Evolutionary conservation across 108 stramenopile species (phyloP), one percentile per base, ranked within the genome.

Genomic region (Pinguiococcus pyrenoidosus): DNA sequence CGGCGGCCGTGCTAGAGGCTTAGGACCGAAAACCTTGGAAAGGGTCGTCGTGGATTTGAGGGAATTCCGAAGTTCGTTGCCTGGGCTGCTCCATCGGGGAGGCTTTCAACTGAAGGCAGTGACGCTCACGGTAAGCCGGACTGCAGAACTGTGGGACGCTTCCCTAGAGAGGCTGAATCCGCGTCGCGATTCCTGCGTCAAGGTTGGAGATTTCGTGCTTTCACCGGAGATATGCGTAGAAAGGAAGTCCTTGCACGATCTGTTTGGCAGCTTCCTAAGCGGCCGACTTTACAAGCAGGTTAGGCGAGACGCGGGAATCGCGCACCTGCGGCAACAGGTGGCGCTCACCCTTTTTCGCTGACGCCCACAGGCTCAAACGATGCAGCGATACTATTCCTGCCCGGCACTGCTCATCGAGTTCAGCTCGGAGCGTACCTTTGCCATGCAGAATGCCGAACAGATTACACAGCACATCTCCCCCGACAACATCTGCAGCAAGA

Each of bases 181-280:
- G n/a, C n/a, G n/a, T n/a, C n/a, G n/a, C n/a, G n/a, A n/a, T n/a
- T n/a, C n/a, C n/a, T n/a, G n/a, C n/a, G n/a, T n/a, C n/a, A n/a
- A n/a, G n/a, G n/a, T n/a, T n/a, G n/a, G n/a, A n/a, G 96, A 98
- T 64, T 98, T 83, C 46, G 83, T 98, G 2, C 63, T 98, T 41
- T 79, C 89, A 49, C 92, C 87, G 48, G 87, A 93, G 13, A 79
- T 95, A 37, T 89, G 88, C 40, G 74, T 98, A 0, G 96, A 98
- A 57, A 59, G 96, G 32, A 98, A 98, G 71, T 79, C 80, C 45
- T 74, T 98, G 37, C 73, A 82, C 47, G 96, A 98, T 63, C 63
- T 97, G 38, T 89, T 83, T 68, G 85, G 84, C 7, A 83, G 81
- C 26, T 87, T 98, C 62, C 75, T 74, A 1, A 82, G 77, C 33